These are phyloP conservation scores for Citropsis articulata DNA, from an alignment of 345 rosid species.

Conservation along the genomic window DNA sequence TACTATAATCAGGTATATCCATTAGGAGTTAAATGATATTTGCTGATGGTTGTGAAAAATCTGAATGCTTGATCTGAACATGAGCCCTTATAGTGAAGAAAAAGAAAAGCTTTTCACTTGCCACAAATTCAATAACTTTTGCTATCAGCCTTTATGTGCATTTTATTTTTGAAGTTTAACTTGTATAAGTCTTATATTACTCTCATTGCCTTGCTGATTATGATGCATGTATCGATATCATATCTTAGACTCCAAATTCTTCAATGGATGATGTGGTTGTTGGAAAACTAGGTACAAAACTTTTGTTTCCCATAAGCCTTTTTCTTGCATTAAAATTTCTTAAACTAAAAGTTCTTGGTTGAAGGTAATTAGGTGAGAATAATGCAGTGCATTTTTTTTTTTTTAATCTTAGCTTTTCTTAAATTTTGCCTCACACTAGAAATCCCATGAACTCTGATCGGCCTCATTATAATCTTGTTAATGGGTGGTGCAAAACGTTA, in stretches of 20 bases:
- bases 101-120: neutral
- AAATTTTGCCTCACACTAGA: neutral
- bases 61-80: neutral
- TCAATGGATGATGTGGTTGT: neutral
- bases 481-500: neutral
- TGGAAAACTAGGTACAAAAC: neutral
- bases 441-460: neutral
- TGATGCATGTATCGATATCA: neutral
- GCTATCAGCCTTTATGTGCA: neutral
- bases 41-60: constrained; percentile 1
- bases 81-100: neutral
- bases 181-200: neutral
- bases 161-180: neutral
- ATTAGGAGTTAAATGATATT: neutral
- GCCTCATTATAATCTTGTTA: neutral
- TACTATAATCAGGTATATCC: constrained; percentile 87
- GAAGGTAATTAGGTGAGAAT: neutral
- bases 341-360: neutral
- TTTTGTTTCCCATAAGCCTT: neutral
- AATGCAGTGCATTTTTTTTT: neutral
- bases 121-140: neutral
- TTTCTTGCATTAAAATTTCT: neutral
- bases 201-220: neutral
- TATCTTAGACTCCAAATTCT: neutral
- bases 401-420: neutral